Evolutionary conservation across 1,284 basidiomycete species (phyloP).

Genomic region (Cryptococcus sp.): DNA sequence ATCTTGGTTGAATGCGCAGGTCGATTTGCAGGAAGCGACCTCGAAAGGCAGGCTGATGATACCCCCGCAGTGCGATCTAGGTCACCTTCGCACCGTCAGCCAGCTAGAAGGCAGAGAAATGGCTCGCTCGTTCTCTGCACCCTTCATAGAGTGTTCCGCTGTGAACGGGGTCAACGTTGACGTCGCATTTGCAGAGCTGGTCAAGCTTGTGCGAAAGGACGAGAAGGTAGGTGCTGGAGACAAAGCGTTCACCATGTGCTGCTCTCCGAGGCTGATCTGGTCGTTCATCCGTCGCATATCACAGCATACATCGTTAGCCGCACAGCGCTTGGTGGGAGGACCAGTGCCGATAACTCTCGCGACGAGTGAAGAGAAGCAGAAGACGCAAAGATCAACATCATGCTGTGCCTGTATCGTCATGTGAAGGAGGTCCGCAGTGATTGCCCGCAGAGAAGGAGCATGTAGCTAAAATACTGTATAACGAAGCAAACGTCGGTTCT

Average conservation of each 20-base stretch:
- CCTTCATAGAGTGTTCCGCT: conserved; percentile 61
- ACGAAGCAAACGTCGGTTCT: too few relatives aligned
- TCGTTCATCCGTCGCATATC: too few relatives aligned
- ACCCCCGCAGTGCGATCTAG: conserved; percentile 56
- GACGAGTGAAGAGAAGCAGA: neutral
- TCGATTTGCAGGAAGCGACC: too few relatives aligned
- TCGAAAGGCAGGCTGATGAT: neutral
- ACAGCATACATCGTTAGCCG: too few relatives aligned
- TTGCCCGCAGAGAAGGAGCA: too few relatives aligned
- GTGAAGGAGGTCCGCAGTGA: neutral
- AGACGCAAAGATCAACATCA: neutral
- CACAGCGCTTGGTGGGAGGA: too few relatives aligned
- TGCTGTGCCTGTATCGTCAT: neutral
- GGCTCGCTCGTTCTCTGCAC: conserved; percentile 56
- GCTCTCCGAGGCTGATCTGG: too few relatives aligned
- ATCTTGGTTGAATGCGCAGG: neutral
- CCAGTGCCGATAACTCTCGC: too few relatives aligned
- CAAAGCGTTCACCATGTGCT: too few relatives aligned
- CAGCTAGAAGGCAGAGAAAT: conserved; percentile 56
- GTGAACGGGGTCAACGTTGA: conserved; percentile 61
- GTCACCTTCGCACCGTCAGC: conserved; percentile 57
- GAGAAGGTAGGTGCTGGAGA: conserved; percentile 49
- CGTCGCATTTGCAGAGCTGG: conserved; percentile 59
- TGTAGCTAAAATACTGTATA: too few relatives aligned
- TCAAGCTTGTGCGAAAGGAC: conserved; percentile 58